Conservation (phyloP, 768 basidiomycete genomes). For the Rhizopogon vesiculosus region DNA sequence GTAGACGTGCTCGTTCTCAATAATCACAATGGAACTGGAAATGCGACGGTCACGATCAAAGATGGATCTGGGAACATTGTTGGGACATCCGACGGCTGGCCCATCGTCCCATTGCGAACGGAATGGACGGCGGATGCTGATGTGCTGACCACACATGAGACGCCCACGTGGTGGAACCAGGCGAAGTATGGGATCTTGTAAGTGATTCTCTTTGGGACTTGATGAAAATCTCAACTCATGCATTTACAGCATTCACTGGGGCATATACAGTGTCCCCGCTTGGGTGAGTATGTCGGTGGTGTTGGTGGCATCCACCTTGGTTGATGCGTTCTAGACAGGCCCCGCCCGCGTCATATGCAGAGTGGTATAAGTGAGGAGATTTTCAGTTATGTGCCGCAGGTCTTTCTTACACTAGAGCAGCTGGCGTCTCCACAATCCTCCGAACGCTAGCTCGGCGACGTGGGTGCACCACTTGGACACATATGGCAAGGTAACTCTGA, state of each 20-base stretch:
- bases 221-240: not conserved
- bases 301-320: conserved; percentile 10
- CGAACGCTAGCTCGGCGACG: conserved; percentile 33
- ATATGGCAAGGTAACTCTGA: conserved; percentile 35
- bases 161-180: conserved; percentile 51
- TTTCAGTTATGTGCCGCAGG: not conserved
- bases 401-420: conserved; percentile 14
- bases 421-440: conserved; percentile 34
- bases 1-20: conserved; percentile 45
- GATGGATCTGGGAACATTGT: conserved; percentile 30
- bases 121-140: conserved; percentile 34
- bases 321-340: conserved; percentile 24
- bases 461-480: conserved; percentile 46
- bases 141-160: conserved; percentile 40
- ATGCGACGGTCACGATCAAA: conserved; percentile 28
- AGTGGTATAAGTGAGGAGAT: conserved; percentile 47
- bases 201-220: conserved; percentile 9
- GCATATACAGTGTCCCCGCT: conserved; percentile 42
- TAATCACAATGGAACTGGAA: conserved; percentile 16
- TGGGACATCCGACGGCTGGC: conserved; percentile 33
- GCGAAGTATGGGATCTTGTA: conserved; percentile 58
- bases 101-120: conserved; percentile 31
- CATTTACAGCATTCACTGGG: conserved; percentile 43
- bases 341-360: conserved; percentile 38
- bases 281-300: conserved; percentile 22